Base-by-base conservation (phyloP, 169 alveolate species). In the Plasmodium adleri region DNA sequence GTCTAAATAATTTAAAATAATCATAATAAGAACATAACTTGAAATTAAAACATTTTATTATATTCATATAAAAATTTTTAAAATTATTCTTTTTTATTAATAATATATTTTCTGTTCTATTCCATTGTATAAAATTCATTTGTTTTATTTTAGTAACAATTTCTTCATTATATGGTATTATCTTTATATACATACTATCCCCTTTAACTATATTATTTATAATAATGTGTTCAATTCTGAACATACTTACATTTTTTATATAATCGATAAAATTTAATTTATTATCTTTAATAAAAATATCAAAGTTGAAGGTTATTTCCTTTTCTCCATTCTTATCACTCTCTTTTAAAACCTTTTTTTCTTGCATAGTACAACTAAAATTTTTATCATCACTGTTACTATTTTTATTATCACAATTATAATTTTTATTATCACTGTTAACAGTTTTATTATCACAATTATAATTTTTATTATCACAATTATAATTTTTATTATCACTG, bases 1-100 rank as follows among this genome's bases (percentile, higher is more conserved):
- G 89, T 47, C 47, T 78, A 20, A 39, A 52, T 10, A 78, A 47
- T 70, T 78, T 78, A 22, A 17, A 78, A 13, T 59, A 78, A 24
- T 78, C 89, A 54, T 78, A 78, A 60, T 64, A 78, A 9, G 89
- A 78, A 58, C 89, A 78, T 24, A 78, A 26, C 47, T 78, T 78
- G 17, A 49, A 78, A 9, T 78, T 76, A 56, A 78, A 47, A 20
- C 13, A 43, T 52, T 78, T 78, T 67, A 78, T 49, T 17, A 78
- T 73, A 52, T 13, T 78, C 2, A 47, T 54, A n/a, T 78, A 66
- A 70, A 78, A 78, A n/a, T 39, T 63, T 66, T 78, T 78, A 52
- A 78, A 78, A 66, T 50, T 50, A 12, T 20, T 66, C 22, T 78
- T 78, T 45, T 59, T 78, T 49, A 56, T 60, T 28, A 70, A 22